phyloP scores from a whole-genome alignment of 2,329 filamentous ascomycete genomes.

The Scedosporium aurantiacum region DNA sequence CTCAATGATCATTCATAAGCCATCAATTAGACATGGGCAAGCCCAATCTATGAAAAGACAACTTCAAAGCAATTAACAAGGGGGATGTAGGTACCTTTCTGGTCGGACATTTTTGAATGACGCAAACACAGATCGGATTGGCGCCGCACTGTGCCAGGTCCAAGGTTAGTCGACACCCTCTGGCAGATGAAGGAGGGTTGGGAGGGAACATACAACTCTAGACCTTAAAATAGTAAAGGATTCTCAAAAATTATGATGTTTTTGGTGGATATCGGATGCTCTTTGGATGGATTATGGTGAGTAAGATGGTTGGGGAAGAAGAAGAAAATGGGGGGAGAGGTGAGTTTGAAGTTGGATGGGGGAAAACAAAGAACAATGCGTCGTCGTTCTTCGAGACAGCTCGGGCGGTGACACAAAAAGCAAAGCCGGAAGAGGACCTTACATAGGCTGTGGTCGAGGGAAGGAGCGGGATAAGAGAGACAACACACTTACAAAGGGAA shows the following conservation, averaged over 20 bases:
- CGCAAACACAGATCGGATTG: background rate
- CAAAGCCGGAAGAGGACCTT: conserved; percentile 5
- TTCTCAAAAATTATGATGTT: background rate
- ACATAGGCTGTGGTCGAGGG: conserved; percentile 6
- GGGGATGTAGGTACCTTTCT: conserved; percentile 8
- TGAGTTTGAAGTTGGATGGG: conserved; percentile 10
- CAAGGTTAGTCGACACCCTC: background rate
- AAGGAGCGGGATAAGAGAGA: background rate
- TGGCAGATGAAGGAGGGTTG: conserved; percentile 1
- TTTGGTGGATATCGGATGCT: background rate
- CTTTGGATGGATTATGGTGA: background rate
- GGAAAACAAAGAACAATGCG: background rate
- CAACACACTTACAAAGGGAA: background rate
- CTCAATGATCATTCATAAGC: background rate
- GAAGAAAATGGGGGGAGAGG: conserved; percentile 10
- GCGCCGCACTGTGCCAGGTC: conserved; percentile 5
- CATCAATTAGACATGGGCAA: background rate
- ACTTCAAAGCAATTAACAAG: background rate
- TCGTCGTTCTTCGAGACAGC: conserved; percentile 1
- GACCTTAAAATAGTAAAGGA: background rate
- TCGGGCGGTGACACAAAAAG: background rate
- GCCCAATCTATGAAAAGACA: background rate
- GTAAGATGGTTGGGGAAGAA: background rate
- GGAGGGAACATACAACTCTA: background rate
- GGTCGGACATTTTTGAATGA: background rate